phyloP scores from a whole-genome alignment of 1,284 basidiomycete genomes.

The Heterobasidion irregulare region DNA sequence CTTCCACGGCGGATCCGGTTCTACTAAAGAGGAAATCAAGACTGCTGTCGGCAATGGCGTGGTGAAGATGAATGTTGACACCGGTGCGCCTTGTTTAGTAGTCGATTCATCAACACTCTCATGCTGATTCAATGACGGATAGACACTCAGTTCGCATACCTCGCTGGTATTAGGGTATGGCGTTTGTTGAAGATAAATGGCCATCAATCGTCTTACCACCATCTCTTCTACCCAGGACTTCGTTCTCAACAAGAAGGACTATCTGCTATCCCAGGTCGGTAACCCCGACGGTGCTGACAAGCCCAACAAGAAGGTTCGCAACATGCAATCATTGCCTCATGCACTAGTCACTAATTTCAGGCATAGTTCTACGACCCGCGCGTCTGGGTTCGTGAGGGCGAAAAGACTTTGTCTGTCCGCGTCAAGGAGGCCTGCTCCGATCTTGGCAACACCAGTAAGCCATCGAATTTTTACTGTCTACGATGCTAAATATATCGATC shows the following conservation, averaged over 20 bases:
- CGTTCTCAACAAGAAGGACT: slow-evolving; percentile 75
- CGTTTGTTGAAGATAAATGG: background rate
- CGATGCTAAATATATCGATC: background rate
- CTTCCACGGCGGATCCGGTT: slow-evolving; percentile 99
- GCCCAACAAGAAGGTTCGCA: slow-evolving; percentile 90
- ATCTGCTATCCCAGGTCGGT: slow-evolving; percentile 83
- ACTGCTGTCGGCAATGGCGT: slow-evolving; percentile 91
- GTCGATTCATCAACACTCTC: background rate
- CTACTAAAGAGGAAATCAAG: slow-evolving; percentile 92
- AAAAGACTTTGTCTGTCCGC: slow-evolving; percentile 86
- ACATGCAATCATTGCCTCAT: background rate
- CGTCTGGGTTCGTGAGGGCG: slow-evolving; percentile 97
- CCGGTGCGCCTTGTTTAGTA: slow-evolving; percentile 33
- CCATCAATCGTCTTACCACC: background rate
- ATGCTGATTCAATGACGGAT: slow-evolving; percentile 1
- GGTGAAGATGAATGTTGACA: slow-evolving; percentile 97
- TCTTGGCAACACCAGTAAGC: slow-evolving; percentile 59
- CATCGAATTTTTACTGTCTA: background rate
- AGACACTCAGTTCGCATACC: slow-evolving; percentile 92
- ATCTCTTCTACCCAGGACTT: slow-evolving; percentile 52
- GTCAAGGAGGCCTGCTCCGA: slow-evolving; percentile 91
- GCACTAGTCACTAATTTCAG: background rate
- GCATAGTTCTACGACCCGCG: slow-evolving; percentile 83
- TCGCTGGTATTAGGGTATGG: slow-evolving; percentile 76
- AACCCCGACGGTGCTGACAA: slow-evolving; percentile 93